These are phyloP conservation scores for Myochromella boudieri DNA, from an alignment of 768 basidiomycete genomes.

Conservation along the genomic window DNA sequence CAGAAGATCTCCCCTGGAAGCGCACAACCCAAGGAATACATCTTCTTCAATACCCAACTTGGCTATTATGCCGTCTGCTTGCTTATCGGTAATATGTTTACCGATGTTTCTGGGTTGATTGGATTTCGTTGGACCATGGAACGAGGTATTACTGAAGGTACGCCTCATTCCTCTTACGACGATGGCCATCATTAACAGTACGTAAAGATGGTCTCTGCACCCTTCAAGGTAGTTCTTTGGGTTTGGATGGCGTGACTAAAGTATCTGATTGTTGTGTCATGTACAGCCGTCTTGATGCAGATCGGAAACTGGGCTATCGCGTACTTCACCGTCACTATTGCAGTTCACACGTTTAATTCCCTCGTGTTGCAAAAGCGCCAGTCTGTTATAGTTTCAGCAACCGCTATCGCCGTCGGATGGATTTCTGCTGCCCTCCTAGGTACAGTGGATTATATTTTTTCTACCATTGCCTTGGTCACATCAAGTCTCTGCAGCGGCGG, in stretches of 20 bases:
- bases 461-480: background rate
- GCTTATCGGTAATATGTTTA: constrained; percentile 57
- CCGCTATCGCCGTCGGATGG: constrained; percentile 55
- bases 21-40: constrained; percentile 40
- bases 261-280: background rate
- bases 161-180: constrained; percentile 12
- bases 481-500: constrained; percentile 25
- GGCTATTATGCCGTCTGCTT: constrained; percentile 69
- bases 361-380: constrained; percentile 58
- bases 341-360: constrained; percentile 67
- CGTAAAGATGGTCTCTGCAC: constrained; percentile 48
- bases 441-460: constrained; percentile 25
- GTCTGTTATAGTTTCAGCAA: constrained; percentile 44
- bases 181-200: constrained; percentile 1
- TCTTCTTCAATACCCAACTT: constrained; percentile 72
- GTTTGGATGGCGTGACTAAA: constrained; percentile 2
- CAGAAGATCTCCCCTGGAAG: constrained; percentile 26
- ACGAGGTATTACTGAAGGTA: constrained; percentile 50
- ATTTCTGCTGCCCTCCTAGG: constrained; percentile 45
- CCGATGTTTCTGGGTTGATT: constrained; percentile 52
- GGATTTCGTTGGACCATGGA: constrained; percentile 47
- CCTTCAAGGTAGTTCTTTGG: constrained; percentile 51
- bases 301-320: constrained; percentile 60
- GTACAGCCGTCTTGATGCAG: constrained; percentile 55
- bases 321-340: constrained; percentile 66